Base-by-base conservation (phyloP, 345 rosid genomes). In the Linum trigynum region DNA sequence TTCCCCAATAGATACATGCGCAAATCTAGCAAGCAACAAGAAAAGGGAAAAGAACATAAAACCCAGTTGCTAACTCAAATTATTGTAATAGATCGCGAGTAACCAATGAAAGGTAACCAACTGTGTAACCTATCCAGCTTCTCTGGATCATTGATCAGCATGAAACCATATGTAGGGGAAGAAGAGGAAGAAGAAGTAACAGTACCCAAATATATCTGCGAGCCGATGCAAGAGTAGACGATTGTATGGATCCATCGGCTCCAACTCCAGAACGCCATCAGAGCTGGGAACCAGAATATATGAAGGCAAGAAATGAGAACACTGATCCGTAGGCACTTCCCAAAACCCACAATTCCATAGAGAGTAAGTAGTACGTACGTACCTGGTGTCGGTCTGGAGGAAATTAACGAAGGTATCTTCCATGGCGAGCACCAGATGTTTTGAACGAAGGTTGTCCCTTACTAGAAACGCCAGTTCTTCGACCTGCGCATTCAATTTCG, bases 141-240 rank as follows among this genome's bases (percentile, higher is more conserved):
- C 32, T 23, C 32, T 23, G 32, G 51, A 45, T 45, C 51, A 45
- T 5, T 7, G 51, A 45, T 45, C 51, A 45, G 51, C 51, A 50
- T 5, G 8, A 45, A 7, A 53, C 14, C 32, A 23, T 23, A 23
- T 23, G 32, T 23, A 63, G 4, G 39, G 23, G 38, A 2, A n/a
- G 38, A n/a, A 4, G 9, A 59, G 38, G 17, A 41, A 43, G 56
- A 35, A 17, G 16, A 32, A 45, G 38, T 16, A 55, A 43, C 63
- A 58, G 7, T 78, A 84, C 91, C 91, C 91, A 67, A 86, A 86
- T 68, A 84, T 82, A 63, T 86, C 92, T 36, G 89, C 92, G 55
- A 86, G 77, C 0, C 84, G 81, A 76, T 84, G 92, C 77, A 84
- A 39, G 37, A 86, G 87, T 67, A 84, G 89, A 9, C 92, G 87